These are phyloP conservation scores for Yamadazyma triangularis DNA, from an alignment of 1,139 yeast genomes.

Conservation along the genomic window DNA sequence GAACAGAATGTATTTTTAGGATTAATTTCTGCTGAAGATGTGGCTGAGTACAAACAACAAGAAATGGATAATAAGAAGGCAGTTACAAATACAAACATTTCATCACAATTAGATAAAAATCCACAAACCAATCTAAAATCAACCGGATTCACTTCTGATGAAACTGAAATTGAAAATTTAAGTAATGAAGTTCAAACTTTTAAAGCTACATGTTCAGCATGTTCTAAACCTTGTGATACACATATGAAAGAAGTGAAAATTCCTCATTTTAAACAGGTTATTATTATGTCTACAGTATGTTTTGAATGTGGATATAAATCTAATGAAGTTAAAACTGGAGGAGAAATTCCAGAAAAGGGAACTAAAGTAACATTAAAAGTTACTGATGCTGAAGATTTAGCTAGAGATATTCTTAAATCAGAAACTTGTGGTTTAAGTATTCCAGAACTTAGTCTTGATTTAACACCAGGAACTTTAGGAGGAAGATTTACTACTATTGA, in stretches of 20 bases:
- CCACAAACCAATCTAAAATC: conserved; percentile 28
- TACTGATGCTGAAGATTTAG: conserved; percentile 89
- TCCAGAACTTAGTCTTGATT: conserved; percentile 87
- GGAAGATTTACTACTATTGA: conserved; percentile 97
- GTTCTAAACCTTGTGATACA: conserved; percentile 77
- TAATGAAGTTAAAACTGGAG: conserved; percentile 98
- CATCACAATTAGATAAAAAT: conserved; percentile 15
- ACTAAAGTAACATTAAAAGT: conserved; percentile 67
- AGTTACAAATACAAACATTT: conserved; percentile 30
- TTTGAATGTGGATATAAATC: conserved; percentile 93
- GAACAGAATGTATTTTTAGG: conserved; percentile 89
- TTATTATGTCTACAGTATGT: conserved; percentile 93
- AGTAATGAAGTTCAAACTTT: conserved; percentile 90
- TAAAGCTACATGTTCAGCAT: conserved; percentile 88
- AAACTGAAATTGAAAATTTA: conserved; percentile 79
- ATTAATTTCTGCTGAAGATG: conserved; percentile 75
- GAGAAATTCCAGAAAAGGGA: conserved; percentile 88
- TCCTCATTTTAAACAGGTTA: conserved; percentile 97
- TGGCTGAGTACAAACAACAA: conserved; percentile 48
- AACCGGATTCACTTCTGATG: conserved; percentile 59
- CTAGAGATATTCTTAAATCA: conserved; percentile 90
- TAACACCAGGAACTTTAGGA: conserved; percentile 95
- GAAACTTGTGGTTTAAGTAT: conserved; percentile 85
- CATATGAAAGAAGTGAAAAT: conserved; percentile 96
- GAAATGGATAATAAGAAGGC: conserved; percentile 35